A percentile compares a stretch with the other conserved stretches of the same genome.
These are phyloP conservation scores for Coniella vitis DNA, from an alignment of 2,329 filamentous ascomycete species.

Conservation along the genomic window DNA sequence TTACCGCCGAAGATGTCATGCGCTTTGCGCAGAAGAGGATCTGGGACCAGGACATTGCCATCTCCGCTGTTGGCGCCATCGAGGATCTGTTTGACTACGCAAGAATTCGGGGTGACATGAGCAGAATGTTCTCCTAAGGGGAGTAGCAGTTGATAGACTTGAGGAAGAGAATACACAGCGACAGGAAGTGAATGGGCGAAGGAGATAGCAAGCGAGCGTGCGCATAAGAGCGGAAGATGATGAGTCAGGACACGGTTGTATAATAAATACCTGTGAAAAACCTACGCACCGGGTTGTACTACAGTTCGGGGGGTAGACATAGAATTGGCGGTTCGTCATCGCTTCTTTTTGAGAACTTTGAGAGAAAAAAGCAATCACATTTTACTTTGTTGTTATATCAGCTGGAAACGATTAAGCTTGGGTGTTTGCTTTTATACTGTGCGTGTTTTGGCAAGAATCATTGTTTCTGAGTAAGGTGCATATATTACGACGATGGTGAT, in stretches of 20 bases:
- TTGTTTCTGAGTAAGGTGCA: no score
- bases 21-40: slow-evolving; percentile 89
- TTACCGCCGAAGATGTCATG: slow-evolving; percentile 96
- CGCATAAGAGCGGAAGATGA: slow-evolving; percentile 4
- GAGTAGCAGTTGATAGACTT: slow-evolving; percentile 5
- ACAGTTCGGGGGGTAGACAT: slow-evolving; percentile 27
- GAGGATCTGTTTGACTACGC: slow-evolving; percentile 76
- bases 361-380: slow-evolving; percentile 4
- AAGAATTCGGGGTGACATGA: slow-evolving; percentile 30
- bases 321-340: slow-evolving; percentile 23
- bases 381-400: slow-evolving; percentile 5
- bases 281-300: slow-evolving; percentile 33
- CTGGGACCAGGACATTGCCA: slow-evolving; percentile 94
- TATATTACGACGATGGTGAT: no score
- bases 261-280: slow-evolving; percentile 23
- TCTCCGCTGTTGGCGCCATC: slow-evolving; percentile 87
- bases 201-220: slow-evolving; percentile 11
- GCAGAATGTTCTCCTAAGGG: slow-evolving; percentile 28
- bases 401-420: no score
- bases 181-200: slow-evolving; percentile 7
- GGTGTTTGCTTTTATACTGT: no score
- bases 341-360: slow-evolving; percentile 5
- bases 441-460: no score
- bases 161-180: slow-evolving; percentile 11
- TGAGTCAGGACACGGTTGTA: slow-evolving; percentile 21